phyloP scores from a whole-genome alignment of 2,329 filamentous ascomycete species.

The Cladorrhinum sp. region DNA sequence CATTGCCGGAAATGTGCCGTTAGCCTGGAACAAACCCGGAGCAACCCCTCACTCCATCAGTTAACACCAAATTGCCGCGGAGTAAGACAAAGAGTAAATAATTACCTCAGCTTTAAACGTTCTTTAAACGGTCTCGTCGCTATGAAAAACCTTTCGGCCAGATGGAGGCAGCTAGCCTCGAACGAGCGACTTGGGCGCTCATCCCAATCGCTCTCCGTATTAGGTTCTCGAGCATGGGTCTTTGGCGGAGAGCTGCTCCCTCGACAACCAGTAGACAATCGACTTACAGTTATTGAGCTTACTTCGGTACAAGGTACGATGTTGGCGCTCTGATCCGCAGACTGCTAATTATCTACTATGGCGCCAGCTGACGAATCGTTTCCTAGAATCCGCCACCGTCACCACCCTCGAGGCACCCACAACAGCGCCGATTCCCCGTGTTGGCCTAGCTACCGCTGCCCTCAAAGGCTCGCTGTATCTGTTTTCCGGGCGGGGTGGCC shows the following conservation, averaged over 20 bases:
- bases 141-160: constrained; percentile 18
- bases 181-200: constrained; percentile 44
- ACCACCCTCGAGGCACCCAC: constrained; percentile 24
- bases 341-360: too few species aligned
- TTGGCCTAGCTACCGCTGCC: constrained; percentile 50
- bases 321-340: too few species aligned
- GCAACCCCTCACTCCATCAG: too few species aligned
- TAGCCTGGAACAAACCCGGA: too few species aligned
- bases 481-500: constrained; percentile 56
- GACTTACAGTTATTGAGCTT: constrained; percentile 42
- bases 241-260: constrained; percentile 52
- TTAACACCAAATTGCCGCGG: too few species aligned
- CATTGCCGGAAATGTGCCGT: too few species aligned
- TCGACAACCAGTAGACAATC: constrained; percentile 49
- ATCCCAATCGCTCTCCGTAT: constrained; percentile 46
- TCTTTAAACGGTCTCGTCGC: too few species aligned
- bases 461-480: constrained; percentile 51
- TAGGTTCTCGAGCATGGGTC: constrained; percentile 40
- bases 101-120: too few species aligned
- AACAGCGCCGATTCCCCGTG: constrained; percentile 48
- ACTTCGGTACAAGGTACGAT: not conserved
- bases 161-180: constrained; percentile 30
- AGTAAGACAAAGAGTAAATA: too few species aligned
- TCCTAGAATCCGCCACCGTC: constrained; percentile 5
- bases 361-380: not conserved